These are phyloP conservation scores for Venturia carpophila DNA, from an alignment of 2,329 filamentous ascomycete species.

Conservation along the genomic window DNA sequence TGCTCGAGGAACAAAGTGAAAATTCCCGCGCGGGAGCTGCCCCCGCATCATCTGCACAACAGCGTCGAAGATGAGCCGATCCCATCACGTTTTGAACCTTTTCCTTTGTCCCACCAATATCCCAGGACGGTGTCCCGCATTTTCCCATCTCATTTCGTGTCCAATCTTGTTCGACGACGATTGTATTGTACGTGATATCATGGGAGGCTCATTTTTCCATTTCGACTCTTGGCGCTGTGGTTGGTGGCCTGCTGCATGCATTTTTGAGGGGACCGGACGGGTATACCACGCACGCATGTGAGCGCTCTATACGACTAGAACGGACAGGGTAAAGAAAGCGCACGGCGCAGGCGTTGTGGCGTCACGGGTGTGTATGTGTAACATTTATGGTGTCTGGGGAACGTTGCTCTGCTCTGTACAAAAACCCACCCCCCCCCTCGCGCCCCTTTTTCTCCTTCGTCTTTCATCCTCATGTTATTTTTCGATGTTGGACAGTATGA, in stretches of 20 bases:
- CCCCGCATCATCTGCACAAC: neutral
- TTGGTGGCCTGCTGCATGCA: neutral
- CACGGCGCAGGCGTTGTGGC: constrained; percentile 11
- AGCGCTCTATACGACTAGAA: constrained; percentile 1
- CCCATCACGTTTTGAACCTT: neutral
- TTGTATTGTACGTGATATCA: constrained; percentile 10
- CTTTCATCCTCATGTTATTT: neutral
- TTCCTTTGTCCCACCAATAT: constrained; percentile 8
- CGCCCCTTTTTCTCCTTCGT: neutral
- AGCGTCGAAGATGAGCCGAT: neutral
- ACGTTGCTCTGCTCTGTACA: neutral
- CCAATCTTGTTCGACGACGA: neutral
- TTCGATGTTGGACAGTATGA: neutral
- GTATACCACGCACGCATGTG: constrained; percentile 15
- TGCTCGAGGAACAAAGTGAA: constrained; percentile 36
- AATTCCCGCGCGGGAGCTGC: neutral
- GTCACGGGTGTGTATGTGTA: neutral
- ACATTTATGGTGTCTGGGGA: neutral
- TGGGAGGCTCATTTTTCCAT: neutral
- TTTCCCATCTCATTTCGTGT: neutral
- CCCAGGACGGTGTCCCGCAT: neutral
- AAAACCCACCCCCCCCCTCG: neutral
- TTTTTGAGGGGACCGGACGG: constrained; percentile 3
- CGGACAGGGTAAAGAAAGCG: neutral
- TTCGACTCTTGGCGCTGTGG: constrained; percentile 8